These are phyloP conservation scores for Didymella sp. DNA, from an alignment of 2,329 filamentous ascomycete genomes.

Conservation along the genomic window DNA sequence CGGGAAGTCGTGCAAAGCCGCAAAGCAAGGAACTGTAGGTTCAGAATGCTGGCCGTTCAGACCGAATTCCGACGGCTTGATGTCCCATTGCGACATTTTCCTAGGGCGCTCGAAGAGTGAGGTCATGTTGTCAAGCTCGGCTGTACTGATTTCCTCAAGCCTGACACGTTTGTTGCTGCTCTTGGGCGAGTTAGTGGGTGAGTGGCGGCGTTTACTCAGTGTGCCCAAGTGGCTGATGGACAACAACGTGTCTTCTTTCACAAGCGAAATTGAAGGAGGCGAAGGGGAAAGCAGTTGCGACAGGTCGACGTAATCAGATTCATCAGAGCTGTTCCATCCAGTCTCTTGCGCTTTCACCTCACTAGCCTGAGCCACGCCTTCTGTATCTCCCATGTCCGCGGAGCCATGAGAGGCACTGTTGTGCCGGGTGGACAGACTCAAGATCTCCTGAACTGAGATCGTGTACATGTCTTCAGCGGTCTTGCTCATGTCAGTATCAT, in stretches of 20 bases:
- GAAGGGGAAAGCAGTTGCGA: neutral
- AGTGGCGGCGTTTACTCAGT: slow-evolving; percentile 16
- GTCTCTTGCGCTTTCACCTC: slow-evolving; percentile 1
- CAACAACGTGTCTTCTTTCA: neutral
- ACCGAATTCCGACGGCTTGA: neutral
- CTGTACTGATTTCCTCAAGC: neutral
- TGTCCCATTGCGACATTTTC: slow-evolving; percentile 1
- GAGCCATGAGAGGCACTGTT: neutral
- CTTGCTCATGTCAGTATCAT: slow-evolving; percentile 12
- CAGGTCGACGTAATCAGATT: slow-evolving; percentile 9
- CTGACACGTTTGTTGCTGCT: slow-evolving; percentile 3
- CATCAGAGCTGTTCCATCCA: slow-evolving; percentile 1
- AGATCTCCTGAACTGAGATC: neutral
- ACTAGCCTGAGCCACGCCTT: neutral
- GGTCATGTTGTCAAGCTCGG: neutral
- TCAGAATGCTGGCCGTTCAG: neutral
- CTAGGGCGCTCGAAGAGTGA: slow-evolving; percentile 1
- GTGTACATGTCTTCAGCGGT: neutral
- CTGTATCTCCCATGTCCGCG: neutral
- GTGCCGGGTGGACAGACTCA: neutral
- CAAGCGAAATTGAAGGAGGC: neutral
- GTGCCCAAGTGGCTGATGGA: slow-evolving; percentile 31
- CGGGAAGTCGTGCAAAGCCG: neutral
- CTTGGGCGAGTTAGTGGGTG: neutral
- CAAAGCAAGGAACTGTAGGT: neutral